phyloP scores from a whole-genome alignment of 2,329 filamentous ascomycete genomes.

The Colletotrichum kahawae region DNA sequence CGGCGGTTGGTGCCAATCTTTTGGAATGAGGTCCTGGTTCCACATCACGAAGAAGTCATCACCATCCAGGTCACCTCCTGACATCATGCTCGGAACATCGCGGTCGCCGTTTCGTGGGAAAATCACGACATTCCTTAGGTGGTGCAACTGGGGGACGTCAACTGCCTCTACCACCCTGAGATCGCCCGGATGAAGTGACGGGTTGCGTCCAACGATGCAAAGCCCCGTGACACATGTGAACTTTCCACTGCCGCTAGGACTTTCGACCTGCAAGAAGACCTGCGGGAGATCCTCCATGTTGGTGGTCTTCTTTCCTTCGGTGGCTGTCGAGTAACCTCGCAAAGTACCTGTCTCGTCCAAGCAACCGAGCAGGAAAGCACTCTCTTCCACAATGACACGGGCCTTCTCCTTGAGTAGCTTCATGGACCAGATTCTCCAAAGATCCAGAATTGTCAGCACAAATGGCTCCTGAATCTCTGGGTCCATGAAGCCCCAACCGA shows the following conservation, averaged over 20 bases:
- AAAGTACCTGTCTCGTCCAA: conserved; percentile 84
- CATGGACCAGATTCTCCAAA: conserved; percentile 90
- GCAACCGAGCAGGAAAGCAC: conserved; percentile 87
- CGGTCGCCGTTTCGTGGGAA: conserved; percentile 84
- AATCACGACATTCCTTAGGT: conserved; percentile 86
- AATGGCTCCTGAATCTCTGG: conserved; percentile 73
- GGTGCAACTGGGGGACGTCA: conserved; percentile 72
- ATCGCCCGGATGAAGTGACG: conserved; percentile 91
- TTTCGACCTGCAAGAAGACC: conserved; percentile 85
- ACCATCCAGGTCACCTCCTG: conserved; percentile 92
- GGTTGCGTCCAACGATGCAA: conserved; percentile 89
- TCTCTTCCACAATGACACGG: conserved; percentile 79
- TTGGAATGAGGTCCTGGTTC: conserved; percentile 77
- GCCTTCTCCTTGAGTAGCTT: conserved; percentile 94
- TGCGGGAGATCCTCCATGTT: conserved; percentile 70
- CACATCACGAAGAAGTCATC: conserved; percentile 96
- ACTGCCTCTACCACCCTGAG: conserved; percentile 87
- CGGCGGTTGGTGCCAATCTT: conserved; percentile 71
- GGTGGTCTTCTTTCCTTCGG: conserved; percentile 43
- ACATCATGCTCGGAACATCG: conserved; percentile 91
- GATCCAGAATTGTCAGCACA: conserved; percentile 74
- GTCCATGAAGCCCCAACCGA: conserved; percentile 80
- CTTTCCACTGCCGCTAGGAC: conserved; percentile 53
- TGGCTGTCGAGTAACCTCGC: conserved; percentile 68
- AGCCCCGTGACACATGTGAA: conserved; percentile 75